Evolutionary conservation across 768 basidiomycete species (phyloP).

Genomic region (Lanmaoa rubissima): DNA sequence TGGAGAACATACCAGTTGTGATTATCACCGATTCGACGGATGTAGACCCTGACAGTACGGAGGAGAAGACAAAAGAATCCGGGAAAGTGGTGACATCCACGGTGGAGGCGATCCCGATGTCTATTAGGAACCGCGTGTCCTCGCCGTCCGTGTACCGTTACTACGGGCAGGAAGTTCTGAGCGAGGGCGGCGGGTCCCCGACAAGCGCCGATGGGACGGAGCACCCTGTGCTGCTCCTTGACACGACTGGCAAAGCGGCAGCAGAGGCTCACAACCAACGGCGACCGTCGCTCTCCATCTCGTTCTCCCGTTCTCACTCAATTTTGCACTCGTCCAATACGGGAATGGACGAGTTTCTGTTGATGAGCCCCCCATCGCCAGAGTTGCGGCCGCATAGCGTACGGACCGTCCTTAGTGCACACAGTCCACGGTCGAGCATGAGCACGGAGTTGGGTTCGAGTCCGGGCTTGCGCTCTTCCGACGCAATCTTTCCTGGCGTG

Average conservation of each 20-base stretch:
- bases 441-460: neutral
- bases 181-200: neutral
- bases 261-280: neutral
- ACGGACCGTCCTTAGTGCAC: conserved; percentile 3
- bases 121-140: conserved; percentile 17
- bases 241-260: neutral
- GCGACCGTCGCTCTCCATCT: conserved; percentile 16
- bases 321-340: conserved; percentile 12
- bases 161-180: conserved; percentile 14
- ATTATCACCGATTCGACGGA: conserved; percentile 19
- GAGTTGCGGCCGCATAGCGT: conserved; percentile 2
- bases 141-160: conserved; percentile 21
- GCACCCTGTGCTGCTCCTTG: conserved; percentile 1
- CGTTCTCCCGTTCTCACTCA: conserved; percentile 13
- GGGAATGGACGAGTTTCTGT: conserved; percentile 25
- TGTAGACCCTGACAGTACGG: neutral
- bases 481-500: neutral
- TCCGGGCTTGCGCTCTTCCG: neutral
- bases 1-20: conserved; percentile 17
- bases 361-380: conserved; percentile 11
- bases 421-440: conserved; percentile 2
- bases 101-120: conserved; percentile 11
- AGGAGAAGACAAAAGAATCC: conserved; percentile 7
- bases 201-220: neutral
- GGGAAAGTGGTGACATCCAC: neutral